phyloP scores from a whole-genome alignment of 2,329 filamentous ascomycete genomes.

The Colletotrichum sp. region DNA sequence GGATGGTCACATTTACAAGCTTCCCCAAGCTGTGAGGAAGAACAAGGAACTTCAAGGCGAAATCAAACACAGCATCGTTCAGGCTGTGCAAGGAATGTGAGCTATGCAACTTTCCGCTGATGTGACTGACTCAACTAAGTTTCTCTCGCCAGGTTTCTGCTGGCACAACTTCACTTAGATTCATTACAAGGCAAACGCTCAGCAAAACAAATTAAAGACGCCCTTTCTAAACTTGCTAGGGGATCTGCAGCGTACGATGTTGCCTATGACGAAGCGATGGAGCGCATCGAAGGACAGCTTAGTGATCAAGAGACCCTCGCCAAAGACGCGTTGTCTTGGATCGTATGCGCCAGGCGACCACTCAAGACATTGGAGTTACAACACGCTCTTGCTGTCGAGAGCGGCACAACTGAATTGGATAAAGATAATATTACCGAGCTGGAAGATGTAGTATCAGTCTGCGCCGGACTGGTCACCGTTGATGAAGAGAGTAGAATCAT shows the following conservation, averaged over 20 bases:
- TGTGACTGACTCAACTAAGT: accelerated
- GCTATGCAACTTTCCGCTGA: neutral
- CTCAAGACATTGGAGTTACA: conserved; percentile 40
- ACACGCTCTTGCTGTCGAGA: conserved; percentile 45
- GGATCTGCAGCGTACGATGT: conserved; percentile 35
- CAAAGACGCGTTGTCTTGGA: conserved; percentile 42
- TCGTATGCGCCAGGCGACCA: conserved; percentile 38
- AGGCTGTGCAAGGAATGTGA: conserved; percentile 23
- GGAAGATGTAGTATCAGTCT: conserved; percentile 39
- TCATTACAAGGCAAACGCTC: conserved; percentile 21
- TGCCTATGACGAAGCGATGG: conserved; percentile 47
- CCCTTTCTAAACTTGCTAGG: conserved; percentile 33
- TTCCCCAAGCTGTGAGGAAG: neutral
- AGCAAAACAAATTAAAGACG: conserved; percentile 32
- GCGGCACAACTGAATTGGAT: conserved; percentile 30
- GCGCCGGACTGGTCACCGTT: conserved; percentile 45
- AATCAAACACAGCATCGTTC: neutral
- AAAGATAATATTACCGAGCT: conserved; percentile 36
- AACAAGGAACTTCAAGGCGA: neutral
- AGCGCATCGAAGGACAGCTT: conserved; percentile 44
- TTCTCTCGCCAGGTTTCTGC: neutral
- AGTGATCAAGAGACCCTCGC: conserved; percentile 36
- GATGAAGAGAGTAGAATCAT: conserved; percentile 42
- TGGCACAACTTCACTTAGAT: conserved; percentile 11
- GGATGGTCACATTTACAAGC: neutral